phyloP scores from a whole-genome alignment of 2,329 filamentous ascomycete species.

The Juglanconis sp. region DNA sequence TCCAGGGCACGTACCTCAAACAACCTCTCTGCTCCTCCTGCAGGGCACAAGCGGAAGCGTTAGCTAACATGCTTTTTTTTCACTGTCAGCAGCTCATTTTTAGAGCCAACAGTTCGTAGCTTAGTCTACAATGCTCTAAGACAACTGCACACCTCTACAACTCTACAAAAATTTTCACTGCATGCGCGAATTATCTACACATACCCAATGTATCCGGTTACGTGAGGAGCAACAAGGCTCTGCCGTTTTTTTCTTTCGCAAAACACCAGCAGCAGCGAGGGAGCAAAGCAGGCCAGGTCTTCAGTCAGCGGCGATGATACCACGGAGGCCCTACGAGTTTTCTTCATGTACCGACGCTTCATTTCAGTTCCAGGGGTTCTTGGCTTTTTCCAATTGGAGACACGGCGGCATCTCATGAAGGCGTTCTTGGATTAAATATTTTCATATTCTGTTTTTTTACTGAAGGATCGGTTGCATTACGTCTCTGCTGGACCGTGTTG shows the following conservation, averaged over 20 bases:
- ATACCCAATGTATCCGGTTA: background rate
- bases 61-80: conserved; percentile 19
- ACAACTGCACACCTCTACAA: background rate
- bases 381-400: conserved; percentile 6
- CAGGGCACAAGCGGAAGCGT: conserved; percentile 19
- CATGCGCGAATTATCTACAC: background rate
- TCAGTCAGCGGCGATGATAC: conserved; percentile 18
- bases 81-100: conserved; percentile 20
- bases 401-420: conserved; percentile 10
- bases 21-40: conserved; percentile 42
- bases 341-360: conserved; percentile 14
- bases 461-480: conserved; percentile 9
- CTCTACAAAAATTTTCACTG: background rate
- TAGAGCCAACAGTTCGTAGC: conserved; percentile 19
- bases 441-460: background rate
- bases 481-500: conserved; percentile 2
- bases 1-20: conserved; percentile 44
- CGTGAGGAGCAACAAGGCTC: background rate
- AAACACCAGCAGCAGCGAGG: conserved; percentile 11
- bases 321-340: conserved; percentile 16
- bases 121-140: background rate
- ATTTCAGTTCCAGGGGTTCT: conserved; percentile 10
- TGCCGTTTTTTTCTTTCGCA: conserved; percentile 2
- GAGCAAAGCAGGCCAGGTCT: conserved; percentile 15
- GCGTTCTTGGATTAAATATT: conserved; percentile 14